Evolutionary conservation across 108 stramenopile genomes (phyloP), one percentile per base, ranked within the genome.

Genomic region (Skeletonema menzelii): DNA sequence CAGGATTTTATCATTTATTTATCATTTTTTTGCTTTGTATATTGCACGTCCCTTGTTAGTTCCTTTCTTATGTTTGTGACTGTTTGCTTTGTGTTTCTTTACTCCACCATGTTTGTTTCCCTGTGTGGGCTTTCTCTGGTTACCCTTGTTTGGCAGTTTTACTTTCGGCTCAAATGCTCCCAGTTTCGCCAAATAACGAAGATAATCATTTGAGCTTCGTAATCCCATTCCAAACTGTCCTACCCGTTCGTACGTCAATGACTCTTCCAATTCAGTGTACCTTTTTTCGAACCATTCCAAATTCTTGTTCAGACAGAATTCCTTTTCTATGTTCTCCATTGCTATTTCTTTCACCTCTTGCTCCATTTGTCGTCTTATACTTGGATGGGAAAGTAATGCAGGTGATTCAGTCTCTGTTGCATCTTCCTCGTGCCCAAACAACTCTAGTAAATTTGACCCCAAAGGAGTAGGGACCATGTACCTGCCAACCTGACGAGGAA

Each of bases 341-440:
- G 76, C 76, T 37, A 77, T 77, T 34, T 71, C 53, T 34, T 65
- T 77, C 12, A 77, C 76, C 53, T 77, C 76, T 24, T 77, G 32
- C 53, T 77, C 76, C 76, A 77, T 77, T 56, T 77, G 69, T 35
- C 59, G 28, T 65, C 76, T 62, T 65, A 77, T 77, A 11, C 63
- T 47, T 19, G 76, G 76, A 38, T 72, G 69, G 6, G 70, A 62
- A 20, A 77, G 53, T 6, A 77, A 55, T 32, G 70, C 70, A 24
- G 70, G 70, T 15, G 76, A 71, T 22, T 27, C 60, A 0, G 44
- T 59, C 3, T 61, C 65, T 2, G 32, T 61, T 7, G 28, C 35
- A 17, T 27, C 26, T 67, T 40, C 66, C 22, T 67, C 35, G 22
- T 58, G 65, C 26, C 56, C 70, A 72, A 77, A 77, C 27, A 77